Evolutionary conservation across 176 grass and related monocot genomes (phyloP), one percentile per base, ranked within the genome.

Genomic region (Carex scoparia): DNA sequence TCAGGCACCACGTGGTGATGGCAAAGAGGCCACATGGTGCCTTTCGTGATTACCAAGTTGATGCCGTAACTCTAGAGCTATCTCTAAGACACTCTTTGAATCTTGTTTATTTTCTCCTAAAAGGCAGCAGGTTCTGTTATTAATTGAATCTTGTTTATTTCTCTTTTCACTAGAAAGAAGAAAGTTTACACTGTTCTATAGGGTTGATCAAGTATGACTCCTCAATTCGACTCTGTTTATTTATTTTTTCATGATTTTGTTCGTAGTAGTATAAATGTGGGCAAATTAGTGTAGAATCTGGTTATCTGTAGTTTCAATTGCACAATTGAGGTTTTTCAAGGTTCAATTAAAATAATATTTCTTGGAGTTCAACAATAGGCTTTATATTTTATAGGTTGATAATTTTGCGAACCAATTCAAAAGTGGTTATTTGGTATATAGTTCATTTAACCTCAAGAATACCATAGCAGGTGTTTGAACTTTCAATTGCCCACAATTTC

Each of bases 11-110:
- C 86, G 89, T 40, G 95, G 95, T 61, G 95, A 98, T 89, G 95
- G 95, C 65, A 98, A 98, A 91, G 95, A 98, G 86, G 91, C 91
- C 85, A 31, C 95, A 98, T 90, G 95, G 95, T 14, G 89, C 95
- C 53, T 98, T 98, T 54, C 92, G 95, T 86, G 93, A 98, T 86
- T 98, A 98, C 74, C 95, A 98, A 93, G 85, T 98, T 58, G 95
- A 98, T 74, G 93, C 95, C 18, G 89, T 98, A 84, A 94, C 93
- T 69, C 86, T 98, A 79, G 93, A 98, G 64, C 86, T 95, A 79
- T 93, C 88, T 64, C 91, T 93, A 28, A 86, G 88, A 84, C 89
- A 90, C 88, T 84, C 88, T 93, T 74, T 93, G 48, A 90, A 64
- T n/a, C n/a, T n/a, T n/a, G n/a, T n/a, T n/a, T n/a, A n/a, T 49